Base-by-base conservation (phyloP, 805 yeast species). In the Hanseniaspora lachancei region DNA sequence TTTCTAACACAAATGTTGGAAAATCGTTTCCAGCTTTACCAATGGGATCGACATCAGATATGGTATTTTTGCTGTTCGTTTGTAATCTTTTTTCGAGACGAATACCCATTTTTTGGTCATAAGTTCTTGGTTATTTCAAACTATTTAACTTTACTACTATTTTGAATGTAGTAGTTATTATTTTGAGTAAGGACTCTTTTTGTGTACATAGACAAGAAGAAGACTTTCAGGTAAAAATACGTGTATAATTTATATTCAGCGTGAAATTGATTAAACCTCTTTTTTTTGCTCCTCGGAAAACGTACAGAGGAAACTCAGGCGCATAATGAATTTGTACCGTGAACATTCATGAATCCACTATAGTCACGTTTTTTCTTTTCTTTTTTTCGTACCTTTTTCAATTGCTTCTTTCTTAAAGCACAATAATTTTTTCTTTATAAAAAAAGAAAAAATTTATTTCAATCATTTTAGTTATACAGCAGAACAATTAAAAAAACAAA, bases 1-100 rank as follows among this genome's bases (percentile, higher is more conserved):
- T 44, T 21, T 53, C 47, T 39, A 53, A 29, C 2, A 53, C 34
- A 39, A 53, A 53, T 12, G 34, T 46, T 27, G 55, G 55, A 18
- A 52, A 34, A 36, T 52, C 55, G 12, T 52, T 52, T 2, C 55
- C 55, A 16, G 41, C 36, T 2, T 35, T n/a, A 13, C 21, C 16
- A 21, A 52, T 35, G 8, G 55, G 44, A 44, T 52, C 55, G 5
- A 52, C 13, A 18, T 52, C 55, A 12, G 29, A 38, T 21, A 52
- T 35, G 20, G 49, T 38, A 18, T 27, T 43, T 27, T 38, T 52
- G n/a, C 7, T 15, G 29, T 52, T 43, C 7, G 49, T 44, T 5
- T 29, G 20, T 18, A 47, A 23, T 44, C 55, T 44, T 27, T 44
- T 36, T 27, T 40, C 29, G 9, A 27, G 15, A n/a, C 49, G 35